Conservation (phyloP, 2,329 filamentous ascomycete genomes). For the Microdochium bolleyi region DNA sequence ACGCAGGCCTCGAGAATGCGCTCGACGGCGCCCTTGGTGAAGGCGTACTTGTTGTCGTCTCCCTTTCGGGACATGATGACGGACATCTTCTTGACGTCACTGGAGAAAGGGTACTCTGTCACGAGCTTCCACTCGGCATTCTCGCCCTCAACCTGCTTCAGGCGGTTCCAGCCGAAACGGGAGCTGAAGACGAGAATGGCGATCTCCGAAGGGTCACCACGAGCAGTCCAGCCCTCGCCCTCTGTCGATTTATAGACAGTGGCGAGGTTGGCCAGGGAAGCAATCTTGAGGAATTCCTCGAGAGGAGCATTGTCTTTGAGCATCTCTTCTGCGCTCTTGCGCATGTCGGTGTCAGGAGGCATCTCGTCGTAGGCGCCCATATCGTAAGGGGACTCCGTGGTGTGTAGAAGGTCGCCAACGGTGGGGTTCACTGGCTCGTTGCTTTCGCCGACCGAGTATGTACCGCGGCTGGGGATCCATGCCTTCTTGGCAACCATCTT, state of each 20-base stretch:
- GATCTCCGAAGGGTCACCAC: conserved; percentile 64
- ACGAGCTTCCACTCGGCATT: conserved; percentile 46
- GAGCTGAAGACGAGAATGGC: conserved; percentile 68
- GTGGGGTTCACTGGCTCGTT: conserved; percentile 52
- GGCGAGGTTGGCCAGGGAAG: conserved; percentile 35
- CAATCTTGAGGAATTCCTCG: conserved; percentile 25
- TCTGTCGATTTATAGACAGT: conserved; percentile 37
- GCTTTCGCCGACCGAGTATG: conserved; percentile 43
- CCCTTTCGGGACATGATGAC: conserved; percentile 49
- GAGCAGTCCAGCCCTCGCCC: conserved; percentile 46
- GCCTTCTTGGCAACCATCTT: conserved; percentile 53
- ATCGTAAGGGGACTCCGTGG: conserved; percentile 24
- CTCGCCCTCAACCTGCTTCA: conserved; percentile 39
- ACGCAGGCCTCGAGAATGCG: conserved; percentile 58
- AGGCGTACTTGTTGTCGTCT: conserved; percentile 35
- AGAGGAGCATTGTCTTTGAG: conserved; percentile 38
- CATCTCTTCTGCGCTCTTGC: conserved; percentile 22
- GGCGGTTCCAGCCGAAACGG: conserved; percentile 57
- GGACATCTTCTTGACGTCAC: conserved; percentile 69
- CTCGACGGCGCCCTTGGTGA: conserved; percentile 64
- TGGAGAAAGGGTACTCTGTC: conserved; percentile 68
- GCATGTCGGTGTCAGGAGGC: conserved; percentile 13
- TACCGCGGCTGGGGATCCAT: conserved; percentile 48
- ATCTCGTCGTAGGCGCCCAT: conserved; percentile 18
- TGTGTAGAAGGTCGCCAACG: conserved; percentile 34